phyloP scores from a whole-genome alignment of 2,329 filamentous ascomycete species.

The Mycogone perniciosa region DNA sequence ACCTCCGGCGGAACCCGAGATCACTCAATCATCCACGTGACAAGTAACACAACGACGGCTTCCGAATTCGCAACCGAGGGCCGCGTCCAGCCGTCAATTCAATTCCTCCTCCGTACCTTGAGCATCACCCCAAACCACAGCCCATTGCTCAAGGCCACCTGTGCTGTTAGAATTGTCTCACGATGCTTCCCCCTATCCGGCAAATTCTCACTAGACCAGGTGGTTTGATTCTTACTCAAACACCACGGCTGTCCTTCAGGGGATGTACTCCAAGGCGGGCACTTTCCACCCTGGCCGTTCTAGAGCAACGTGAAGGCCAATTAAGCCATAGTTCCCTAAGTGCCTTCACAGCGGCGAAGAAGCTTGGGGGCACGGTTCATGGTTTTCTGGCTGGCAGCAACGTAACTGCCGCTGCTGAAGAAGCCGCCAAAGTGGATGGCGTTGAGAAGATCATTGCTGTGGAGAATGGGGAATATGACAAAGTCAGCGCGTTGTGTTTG shows the following conservation, averaged over 20 bases:
- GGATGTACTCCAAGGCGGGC: not conserved
- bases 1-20: not conserved
- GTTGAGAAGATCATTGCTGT: conserved; percentile 87
- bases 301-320: conserved; percentile 89
- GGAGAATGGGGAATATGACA: conserved; percentile 86
- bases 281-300: conserved; percentile 58
- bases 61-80: not conserved
- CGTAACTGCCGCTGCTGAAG: conserved; percentile 60
- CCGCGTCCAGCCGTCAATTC: not conserved
- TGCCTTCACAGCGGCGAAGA: conserved; percentile 78
- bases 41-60: not conserved
- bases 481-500: conserved; percentile 45
- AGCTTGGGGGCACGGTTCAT: conserved; percentile 78
- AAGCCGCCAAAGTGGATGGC: conserved; percentile 83
- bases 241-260: not conserved
- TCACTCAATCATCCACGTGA: not conserved
- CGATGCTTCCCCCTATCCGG: not conserved
- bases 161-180: not conserved
- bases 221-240: not conserved
- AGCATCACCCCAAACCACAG: not conserved
- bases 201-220: not conserved
- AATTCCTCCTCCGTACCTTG: not conserved
- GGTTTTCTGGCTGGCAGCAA: conserved; percentile 69
- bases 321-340: conserved; percentile 77
- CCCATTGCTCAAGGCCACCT: too few species aligned